These are phyloP conservation scores for Fusarium buxicola DNA, from an alignment of 2,329 filamentous ascomycete genomes.

Conservation along the genomic window DNA sequence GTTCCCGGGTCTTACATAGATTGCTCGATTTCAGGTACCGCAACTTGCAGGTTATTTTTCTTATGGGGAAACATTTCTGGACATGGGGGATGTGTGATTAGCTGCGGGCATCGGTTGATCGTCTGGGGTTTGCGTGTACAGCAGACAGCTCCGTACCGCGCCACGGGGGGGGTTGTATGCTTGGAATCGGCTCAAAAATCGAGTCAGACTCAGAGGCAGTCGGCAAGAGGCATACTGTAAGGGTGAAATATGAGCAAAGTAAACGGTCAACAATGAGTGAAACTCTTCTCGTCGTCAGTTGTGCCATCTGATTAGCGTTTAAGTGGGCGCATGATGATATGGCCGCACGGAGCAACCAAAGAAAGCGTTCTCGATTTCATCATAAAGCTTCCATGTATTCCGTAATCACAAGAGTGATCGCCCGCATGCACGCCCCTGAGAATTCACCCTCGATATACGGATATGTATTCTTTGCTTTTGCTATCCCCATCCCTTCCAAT, in stretches of 20 bases:
- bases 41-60: constrained; percentile 5
- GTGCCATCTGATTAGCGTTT: constrained; percentile 1
- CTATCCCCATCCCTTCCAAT: not conserved
- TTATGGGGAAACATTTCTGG: constrained; percentile 21
- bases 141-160: not conserved
- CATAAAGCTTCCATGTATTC: not conserved
- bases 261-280: constrained; percentile 7
- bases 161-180: not conserved
- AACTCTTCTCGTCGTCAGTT: constrained; percentile 15
- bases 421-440: not conserved
- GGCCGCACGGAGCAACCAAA: not conserved
- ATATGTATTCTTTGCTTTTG: constrained; percentile 3
- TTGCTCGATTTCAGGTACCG: constrained; percentile 10
- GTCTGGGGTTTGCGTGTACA: constrained; percentile 26
- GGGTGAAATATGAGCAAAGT: not conserved
- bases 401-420: not conserved
- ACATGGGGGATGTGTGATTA: constrained; percentile 11
- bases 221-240: not conserved
- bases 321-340: not conserved
- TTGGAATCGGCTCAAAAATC: constrained; percentile 16
- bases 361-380: constrained; percentile 10
- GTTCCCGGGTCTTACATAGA: constrained; percentile 9
- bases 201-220: constrained; percentile 20
- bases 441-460: not conserved
- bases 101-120: constrained; percentile 8